Evolutionary conservation across 2,329 filamentous ascomycete genomes (phyloP), one percentile per base, ranked within the genome.

Genomic region (Apiospora sp.): DNA sequence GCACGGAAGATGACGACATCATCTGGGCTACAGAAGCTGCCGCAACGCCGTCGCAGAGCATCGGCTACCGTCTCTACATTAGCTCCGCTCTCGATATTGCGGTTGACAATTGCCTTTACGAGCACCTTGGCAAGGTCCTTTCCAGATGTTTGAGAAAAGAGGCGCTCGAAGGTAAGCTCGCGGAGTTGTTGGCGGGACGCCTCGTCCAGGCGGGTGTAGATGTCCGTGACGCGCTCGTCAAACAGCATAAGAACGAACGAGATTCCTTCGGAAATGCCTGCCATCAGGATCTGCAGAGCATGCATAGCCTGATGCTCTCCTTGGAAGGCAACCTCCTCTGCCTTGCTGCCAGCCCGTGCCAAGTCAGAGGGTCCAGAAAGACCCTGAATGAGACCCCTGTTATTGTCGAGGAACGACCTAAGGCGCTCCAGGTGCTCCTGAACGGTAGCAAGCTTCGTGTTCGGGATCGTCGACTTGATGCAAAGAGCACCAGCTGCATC

Each of bases 1-100:
- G 96, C 96, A 83, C 98, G 98, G 91, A 99, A 99, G 77, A 98
- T 96, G 75, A 98, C 92, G 1, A 98, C 96, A 84, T 99, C 96
- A 75, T 99, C 96, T 0, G 96, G 92, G 79, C 95, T 98, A 82
- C 96, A 99, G 88, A 99, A 99, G 83, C 93, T 98, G 74, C 96
- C 97, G 77, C 96, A 99, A 77, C 95, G 91, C 77, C 96, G 89
- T 67, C 96, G 90, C 69, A 99, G 85, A n/a, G 95, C 94, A 82
- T 99, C 96, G 0, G 96, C 96, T 34, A 99, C 95, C 0, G 95
- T 98, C 83, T 99, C 97, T 27, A 99, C 96, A 75, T 98, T 99
- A 5, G 95, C 96, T 13, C 97, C 96, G 79, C 94, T 98, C 72
- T 96, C 93, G 77, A 99, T 99, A 81, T 98, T 99, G 78, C 95